Evolutionary conservation across 495 filamentous ascomycete species (phyloP).

Genomic region (Penicillium egyptiacum): DNA sequence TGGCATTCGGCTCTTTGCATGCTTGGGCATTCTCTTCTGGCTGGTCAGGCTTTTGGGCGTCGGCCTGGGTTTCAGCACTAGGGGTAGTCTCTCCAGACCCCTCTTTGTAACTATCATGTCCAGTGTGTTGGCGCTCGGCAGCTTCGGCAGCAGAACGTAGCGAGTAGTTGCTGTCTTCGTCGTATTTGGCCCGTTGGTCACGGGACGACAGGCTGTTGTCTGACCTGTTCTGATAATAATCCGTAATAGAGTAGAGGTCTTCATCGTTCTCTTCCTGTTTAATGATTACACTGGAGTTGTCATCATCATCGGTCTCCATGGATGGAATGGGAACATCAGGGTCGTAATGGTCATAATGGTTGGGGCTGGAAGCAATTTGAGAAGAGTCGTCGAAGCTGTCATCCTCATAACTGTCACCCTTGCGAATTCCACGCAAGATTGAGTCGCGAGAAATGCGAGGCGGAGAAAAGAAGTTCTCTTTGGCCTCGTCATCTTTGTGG

Average conservation of each 20-base stretch:
- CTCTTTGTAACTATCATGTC: neutral
- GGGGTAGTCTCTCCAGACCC: slow-evolving; percentile 39
- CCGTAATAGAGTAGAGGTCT: slow-evolving; percentile 70
- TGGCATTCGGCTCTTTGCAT: neutral
- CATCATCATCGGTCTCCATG: slow-evolving; percentile 53
- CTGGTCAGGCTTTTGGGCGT: neutral
- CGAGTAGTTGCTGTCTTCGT: slow-evolving; percentile 54
- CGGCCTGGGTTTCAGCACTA: slow-evolving; percentile 10
- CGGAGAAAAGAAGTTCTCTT: slow-evolving; percentile 40
- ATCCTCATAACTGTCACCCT: slow-evolving; percentile 58
- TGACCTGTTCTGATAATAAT: slow-evolving; percentile 49
- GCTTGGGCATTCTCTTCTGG: neutral
- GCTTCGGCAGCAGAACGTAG: slow-evolving; percentile 37
- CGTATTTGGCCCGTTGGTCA: slow-evolving; percentile 43
- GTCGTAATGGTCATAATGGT: slow-evolving; percentile 60
- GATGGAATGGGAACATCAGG: slow-evolving; percentile 86
- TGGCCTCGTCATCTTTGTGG: neutral
- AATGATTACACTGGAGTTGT: slow-evolving; percentile 62
- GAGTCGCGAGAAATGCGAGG: slow-evolving; percentile 90
- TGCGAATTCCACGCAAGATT: slow-evolving; percentile 84
- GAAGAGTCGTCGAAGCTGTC: slow-evolving; percentile 61
- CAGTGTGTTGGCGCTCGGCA: slow-evolving; percentile 11
- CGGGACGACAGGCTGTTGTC: slow-evolving; percentile 50
- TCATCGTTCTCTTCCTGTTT: slow-evolving; percentile 63
- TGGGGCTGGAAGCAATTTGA: slow-evolving; percentile 54